A percentile compares a stretch with the other conserved stretches of the same genome.
These are phyloP conservation scores for Cryoendolithus antarcticus DNA, from an alignment of 2,329 filamentous ascomycete genomes.

Conservation along the genomic window DNA sequence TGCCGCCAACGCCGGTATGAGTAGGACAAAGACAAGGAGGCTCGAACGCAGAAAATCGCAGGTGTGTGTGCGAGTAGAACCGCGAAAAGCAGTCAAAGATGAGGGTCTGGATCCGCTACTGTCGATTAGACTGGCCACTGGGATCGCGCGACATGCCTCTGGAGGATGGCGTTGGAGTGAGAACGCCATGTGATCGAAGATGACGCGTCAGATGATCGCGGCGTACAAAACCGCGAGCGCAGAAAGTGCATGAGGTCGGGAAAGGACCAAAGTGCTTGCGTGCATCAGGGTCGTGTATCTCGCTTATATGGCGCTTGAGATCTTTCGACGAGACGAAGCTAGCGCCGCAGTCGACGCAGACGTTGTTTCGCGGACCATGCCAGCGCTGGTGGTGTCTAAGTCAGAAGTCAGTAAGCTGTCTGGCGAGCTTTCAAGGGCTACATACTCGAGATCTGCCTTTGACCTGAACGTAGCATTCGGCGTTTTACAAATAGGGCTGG, in stretches of 20 bases:
- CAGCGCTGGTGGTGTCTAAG: constrained; percentile 4
- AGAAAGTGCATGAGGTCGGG: neutral
- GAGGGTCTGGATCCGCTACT: too few relatives aligned
- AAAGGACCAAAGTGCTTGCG: neutral
- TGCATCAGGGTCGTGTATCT: neutral
- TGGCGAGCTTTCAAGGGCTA: neutral
- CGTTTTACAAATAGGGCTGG: neutral
- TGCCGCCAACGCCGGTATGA: too few relatives aligned
- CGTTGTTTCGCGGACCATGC: neutral
- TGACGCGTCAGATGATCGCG: constrained; percentile 2
- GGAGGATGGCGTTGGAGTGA: neutral
- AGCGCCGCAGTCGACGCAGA: neutral
- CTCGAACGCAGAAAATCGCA: too few relatives aligned
- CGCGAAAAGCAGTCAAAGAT: too few relatives aligned
- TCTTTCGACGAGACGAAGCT: constrained; percentile 3
- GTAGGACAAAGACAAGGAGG: too few relatives aligned
- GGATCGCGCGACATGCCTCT: neutral
- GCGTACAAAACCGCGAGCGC: neutral
- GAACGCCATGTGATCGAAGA: neutral
- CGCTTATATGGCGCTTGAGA: neutral
- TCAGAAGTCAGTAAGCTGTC: neutral
- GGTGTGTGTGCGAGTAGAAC: too few relatives aligned
- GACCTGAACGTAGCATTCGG: neutral
- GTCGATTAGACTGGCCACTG: too few relatives aligned
- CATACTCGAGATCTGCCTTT: neutral